Percentiles rank a stretch among this genome's conserved stretches.
Evolutionary conservation across 345 rosid species (phyloP).

Genomic region (Aethionema arabicum): DNA sequence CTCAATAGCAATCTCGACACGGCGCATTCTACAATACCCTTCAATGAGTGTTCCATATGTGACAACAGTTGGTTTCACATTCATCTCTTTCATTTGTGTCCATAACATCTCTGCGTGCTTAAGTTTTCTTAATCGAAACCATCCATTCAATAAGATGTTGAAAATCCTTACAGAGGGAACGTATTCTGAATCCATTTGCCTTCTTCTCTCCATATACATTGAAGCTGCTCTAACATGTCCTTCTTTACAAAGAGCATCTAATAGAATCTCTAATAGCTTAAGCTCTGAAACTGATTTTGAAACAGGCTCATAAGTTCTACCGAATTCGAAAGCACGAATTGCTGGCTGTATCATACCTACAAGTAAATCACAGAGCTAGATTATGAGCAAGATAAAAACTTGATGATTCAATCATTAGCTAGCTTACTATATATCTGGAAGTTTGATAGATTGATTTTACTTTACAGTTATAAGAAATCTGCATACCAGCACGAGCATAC

Average conservation of each 20-base stretch:
- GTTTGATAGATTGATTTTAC: neutral
- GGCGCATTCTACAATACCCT: slow-evolving; percentile 74
- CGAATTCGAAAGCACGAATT: slow-evolving; percentile 65
- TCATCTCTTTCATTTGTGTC: slow-evolving; percentile 57
- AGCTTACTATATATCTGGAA: neutral
- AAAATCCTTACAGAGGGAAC: slow-evolving; percentile 55
- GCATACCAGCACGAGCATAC: slow-evolving; percentile 73
- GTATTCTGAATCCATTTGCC: slow-evolving; percentile 44
- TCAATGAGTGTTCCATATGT: slow-evolving; percentile 80
- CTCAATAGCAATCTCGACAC: slow-evolving; percentile 60
- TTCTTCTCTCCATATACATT: slow-evolving; percentile 44
- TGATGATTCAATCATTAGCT: neutral
- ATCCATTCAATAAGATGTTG: slow-evolving; percentile 78
- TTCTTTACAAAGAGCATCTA: slow-evolving; percentile 88
- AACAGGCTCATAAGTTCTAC: slow-evolving; percentile 40
- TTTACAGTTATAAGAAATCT: slow-evolving; percentile 13
- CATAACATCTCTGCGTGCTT: slow-evolving; percentile 72
- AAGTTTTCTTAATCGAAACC: slow-evolving; percentile 68
- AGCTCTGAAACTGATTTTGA: slow-evolving; percentile 36
- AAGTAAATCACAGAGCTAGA: slow-evolving; percentile 5
- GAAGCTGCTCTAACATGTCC: slow-evolving; percentile 62
- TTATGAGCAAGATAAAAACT: slow-evolving; percentile 1
- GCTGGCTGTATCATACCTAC: slow-evolving; percentile 71
- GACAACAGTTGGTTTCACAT: slow-evolving; percentile 58
- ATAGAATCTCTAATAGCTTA: slow-evolving; percentile 58